Base-by-base conservation (phyloP, 2,329 filamentous ascomycete genomes). In the Colletotrichum karsti region DNA sequence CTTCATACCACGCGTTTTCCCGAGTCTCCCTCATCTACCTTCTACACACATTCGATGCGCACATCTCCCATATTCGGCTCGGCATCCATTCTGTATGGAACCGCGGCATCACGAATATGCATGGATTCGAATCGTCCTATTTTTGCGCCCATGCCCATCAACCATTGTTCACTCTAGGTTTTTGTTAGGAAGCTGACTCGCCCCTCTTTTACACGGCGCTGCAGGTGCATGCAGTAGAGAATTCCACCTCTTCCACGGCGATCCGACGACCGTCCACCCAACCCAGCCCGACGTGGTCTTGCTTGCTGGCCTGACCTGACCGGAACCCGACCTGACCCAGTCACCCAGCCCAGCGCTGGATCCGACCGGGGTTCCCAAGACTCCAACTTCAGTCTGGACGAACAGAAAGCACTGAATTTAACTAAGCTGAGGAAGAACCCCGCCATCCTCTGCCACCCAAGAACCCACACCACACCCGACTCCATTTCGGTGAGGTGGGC, bases 221-320 rank as follows among this genome's bases (percentile, higher is more conserved):
- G 64, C 64, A 67, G 59, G 44, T 63, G 64, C 51, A 67, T 67
- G 59, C 64, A 57, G 59, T 41, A 57, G 51, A 51, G 30, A 50
- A 39, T 53, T 63, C 35, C 42, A 55, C 51, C 42, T 30, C 39
- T 48, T 26, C 50, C 50, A 44, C 59, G 48, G 59, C 64, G 53
- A 67, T 64, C 59, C 37, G 51, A 58, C 53, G 44, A 57, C 58
- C 42, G 50, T 62, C 63, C 63, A 63, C 58, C 58, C 50, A 60
- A 60, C 51, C 30, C 28, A 37, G 50, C 63, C 64, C 37, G 44
- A 56, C 60, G 46, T n/a, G 28, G 12, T 41, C 56, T 59, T 42
- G 30, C 63, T 22, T 46, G 35, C 30, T 50, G 28, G 33, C 50
- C 60, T 26, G 42, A 46, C 61, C 48, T 60, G 24, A 60, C 39